Base-by-base conservation (phyloP, 192 early-diverging fungal genomes). In the Coemansia sp. region DNA sequence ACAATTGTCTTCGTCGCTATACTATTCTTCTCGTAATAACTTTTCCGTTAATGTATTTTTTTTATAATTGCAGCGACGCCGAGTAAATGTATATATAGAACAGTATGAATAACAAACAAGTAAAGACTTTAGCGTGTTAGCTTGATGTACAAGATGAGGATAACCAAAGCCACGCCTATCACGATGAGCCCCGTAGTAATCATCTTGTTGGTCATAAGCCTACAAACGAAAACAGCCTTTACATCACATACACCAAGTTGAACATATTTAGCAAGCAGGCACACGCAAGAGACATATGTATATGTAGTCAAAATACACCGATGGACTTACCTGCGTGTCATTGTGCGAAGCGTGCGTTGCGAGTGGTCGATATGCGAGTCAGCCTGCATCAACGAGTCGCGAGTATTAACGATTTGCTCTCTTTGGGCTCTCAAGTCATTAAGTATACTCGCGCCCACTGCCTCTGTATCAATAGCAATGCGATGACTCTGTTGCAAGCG, bases 401-500 rank as follows among this genome's bases (percentile, higher is more conserved):
- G 85, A 27, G 95, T 93, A 55, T 91, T 82, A 29, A 92, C 72
- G 71, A 99, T 95, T 65, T 96, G 94, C 76, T 99, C 94, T 40
- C 97, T 73, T 78, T 99, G 97, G 33, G 91, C 85, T 63, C 93
- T 87, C 72, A 98, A 74, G 66, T 91, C 90, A 15, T 89, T 88
- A 63, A 99, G 80, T 20, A 96, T 96, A 38, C 86, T 88, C 36
- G 93, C 92, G 5, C 96, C 97, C 33, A 95, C 84, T 10, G 86
- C 71, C 83, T 99, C 97, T 2, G 96, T 96, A 68, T 99, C 96
- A 38, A 99, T 84, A 15, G 96, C 97, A 64, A 98, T 76, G 44
- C 93, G 80, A 67, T 94, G 94, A 40, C 94, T 94, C 27, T 94
- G 91, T 74, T 98, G 92, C 76, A 99, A 74, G 59, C 94, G 85